phyloP scores from a whole-genome alignment of 345 rosid species.

The Abelmoschus esculentus region DNA sequence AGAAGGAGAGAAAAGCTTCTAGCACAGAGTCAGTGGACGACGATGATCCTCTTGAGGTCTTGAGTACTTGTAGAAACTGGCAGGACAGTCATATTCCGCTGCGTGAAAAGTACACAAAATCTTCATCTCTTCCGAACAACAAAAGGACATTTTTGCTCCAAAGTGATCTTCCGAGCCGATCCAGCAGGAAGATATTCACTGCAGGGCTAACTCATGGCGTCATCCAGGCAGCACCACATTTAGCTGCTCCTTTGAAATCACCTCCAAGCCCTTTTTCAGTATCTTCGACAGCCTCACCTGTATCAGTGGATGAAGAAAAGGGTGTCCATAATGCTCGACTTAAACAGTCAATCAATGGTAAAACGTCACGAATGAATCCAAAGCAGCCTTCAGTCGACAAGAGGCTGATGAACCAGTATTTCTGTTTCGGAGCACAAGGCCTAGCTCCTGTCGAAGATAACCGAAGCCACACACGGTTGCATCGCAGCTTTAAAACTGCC shows the following conservation, averaged over 20 bases:
- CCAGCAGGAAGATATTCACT: conserved; percentile 38
- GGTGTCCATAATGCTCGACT: conserved; percentile 12
- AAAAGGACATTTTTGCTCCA: conserved; percentile 35
- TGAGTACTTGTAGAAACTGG: conserved; percentile 13
- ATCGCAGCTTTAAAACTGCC: conserved; percentile 31
- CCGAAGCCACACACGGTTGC: conserved; percentile 14
- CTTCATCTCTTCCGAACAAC: conserved; percentile 34
- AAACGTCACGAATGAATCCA: conserved; percentile 12
- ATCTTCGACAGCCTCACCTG: conserved; percentile 33
- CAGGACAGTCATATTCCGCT: conserved; percentile 50
- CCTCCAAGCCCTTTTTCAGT: conserved; percentile 30
- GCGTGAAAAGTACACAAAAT: conserved; percentile 49
- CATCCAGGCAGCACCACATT: conserved; percentile 43
- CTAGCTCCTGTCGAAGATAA: conserved; percentile 36
- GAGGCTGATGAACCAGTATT: conserved; percentile 54
- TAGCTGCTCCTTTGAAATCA: conserved; percentile 28
- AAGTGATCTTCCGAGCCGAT: conserved; percentile 65
- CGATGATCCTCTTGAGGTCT: conserved; percentile 23
- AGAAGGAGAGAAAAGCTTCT: conserved; percentile 33
- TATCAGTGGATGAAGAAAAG: conserved; percentile 26
- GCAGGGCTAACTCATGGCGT: conserved; percentile 57
- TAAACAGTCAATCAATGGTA: conserved; percentile 4
- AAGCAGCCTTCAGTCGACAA: conserved; percentile 36
- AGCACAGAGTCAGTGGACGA: conserved; percentile 18
- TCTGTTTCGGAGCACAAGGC: conserved; percentile 62